A percentile compares a stretch with the other conserved stretches of the same genome.
These are phyloP conservation scores for Choanephora cucurbitarum DNA, from an alignment of 371 early-diverging fungal species.

Conservation along the genomic window DNA sequence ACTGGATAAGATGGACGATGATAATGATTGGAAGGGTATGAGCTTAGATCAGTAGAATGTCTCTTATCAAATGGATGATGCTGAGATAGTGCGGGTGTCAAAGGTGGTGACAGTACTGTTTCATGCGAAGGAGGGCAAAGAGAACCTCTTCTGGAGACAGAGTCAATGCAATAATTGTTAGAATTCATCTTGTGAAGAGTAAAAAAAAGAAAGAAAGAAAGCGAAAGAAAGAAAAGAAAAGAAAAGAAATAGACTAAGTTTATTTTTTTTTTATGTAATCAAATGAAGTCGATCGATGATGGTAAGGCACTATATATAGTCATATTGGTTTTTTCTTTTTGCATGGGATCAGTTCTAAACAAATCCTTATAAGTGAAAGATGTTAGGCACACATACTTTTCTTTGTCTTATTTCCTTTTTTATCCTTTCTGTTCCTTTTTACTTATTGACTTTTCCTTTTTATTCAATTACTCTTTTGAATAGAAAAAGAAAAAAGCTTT, in stretches of 20 bases:
- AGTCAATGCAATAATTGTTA: slow-evolving; percentile 21
- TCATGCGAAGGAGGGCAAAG: slow-evolving; percentile 27
- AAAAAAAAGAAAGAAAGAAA: slow-evolving; percentile 6
- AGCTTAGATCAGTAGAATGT: slow-evolving; percentile 28
- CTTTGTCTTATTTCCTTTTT: slow-evolving; percentile 3
- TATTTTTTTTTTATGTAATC: slow-evolving; percentile 11
- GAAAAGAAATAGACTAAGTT: too few species aligned
- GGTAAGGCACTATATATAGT: slow-evolving; percentile 39
- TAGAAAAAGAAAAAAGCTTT: not conserved
- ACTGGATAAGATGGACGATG: slow-evolving; percentile 16
- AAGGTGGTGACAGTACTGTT: slow-evolving; percentile 47
- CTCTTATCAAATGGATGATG: slow-evolving; percentile 41
- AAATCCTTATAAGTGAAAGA: slow-evolving; percentile 30
- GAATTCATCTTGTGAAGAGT: slow-evolving; percentile 12
- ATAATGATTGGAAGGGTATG: slow-evolving; percentile 11
- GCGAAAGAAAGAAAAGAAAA: slow-evolving; percentile 5
- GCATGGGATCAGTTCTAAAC: slow-evolving; percentile 48
- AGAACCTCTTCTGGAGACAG: slow-evolving; percentile 25
- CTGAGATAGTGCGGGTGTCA: slow-evolving; percentile 44
- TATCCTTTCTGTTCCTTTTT: slow-evolving; percentile 1
- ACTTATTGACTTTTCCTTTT: not conserved
- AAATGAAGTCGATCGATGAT: slow-evolving; percentile 33
- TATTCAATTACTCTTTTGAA: not conserved
- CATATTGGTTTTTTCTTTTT: slow-evolving; percentile 37
- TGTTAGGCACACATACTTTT: not conserved